Conservation (phyloP, 148 eudicot genomes). For the Camellia granthamiana region DNA sequence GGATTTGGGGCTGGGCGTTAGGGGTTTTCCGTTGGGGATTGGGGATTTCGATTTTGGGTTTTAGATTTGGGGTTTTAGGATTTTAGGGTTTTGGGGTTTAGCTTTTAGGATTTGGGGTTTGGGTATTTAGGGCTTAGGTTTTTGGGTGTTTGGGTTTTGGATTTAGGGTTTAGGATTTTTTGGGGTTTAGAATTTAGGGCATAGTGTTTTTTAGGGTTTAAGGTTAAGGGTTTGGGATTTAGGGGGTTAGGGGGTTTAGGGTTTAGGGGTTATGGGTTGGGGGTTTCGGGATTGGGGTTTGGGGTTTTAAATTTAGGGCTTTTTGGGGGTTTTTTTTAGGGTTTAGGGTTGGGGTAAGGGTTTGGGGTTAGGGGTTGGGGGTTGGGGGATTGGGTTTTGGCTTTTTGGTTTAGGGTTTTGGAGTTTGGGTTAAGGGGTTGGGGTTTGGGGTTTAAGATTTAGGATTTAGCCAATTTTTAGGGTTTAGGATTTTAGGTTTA, state of each 20-base stretch:
- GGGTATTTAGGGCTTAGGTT: conserved; percentile 20
- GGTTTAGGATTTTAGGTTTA: neutral
- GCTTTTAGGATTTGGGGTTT: conserved; percentile 8
- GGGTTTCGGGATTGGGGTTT: neutral
- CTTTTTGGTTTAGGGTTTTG: no score
- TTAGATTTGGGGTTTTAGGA: no score
- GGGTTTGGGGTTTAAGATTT: neutral
- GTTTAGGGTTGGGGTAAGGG: neutral
- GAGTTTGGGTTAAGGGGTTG: no score
- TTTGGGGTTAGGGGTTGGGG: neutral
- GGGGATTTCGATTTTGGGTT: no score
- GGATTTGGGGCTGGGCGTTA: no score
- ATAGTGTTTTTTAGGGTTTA: conserved; percentile 17
- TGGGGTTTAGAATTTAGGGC: conserved; percentile 16
- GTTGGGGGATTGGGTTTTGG: no score
- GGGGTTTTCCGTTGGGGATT: no score
- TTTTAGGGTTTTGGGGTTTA: neutral
- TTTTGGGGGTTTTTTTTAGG: neutral
- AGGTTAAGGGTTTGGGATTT: neutral
- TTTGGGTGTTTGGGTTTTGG: conserved; percentile 15
- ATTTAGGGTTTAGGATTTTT: conserved; percentile 9
- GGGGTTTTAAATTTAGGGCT: neutral
- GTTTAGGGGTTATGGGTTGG: neutral
- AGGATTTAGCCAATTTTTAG: neutral
- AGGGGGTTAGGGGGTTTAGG: conserved; percentile 20